These are phyloP conservation scores for Botrytis byssoidea DNA, from an alignment of 2,329 filamentous ascomycete species.

Conservation along the genomic window DNA sequence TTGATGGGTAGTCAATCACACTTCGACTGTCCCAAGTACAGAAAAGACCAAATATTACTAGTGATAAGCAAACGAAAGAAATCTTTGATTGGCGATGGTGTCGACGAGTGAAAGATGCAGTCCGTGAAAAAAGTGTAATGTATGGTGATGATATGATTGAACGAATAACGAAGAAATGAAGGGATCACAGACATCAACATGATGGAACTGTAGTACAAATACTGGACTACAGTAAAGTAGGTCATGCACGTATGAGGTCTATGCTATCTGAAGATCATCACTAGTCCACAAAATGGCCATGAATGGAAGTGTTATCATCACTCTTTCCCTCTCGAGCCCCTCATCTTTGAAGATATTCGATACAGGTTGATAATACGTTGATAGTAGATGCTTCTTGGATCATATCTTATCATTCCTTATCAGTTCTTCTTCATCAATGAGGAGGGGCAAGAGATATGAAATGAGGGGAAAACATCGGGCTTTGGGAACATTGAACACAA, in stretches of 20 bases:
- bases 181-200: too few relatives aligned
- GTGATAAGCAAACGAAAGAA: not conserved
- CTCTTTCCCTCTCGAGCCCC: not conserved
- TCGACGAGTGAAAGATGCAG: not conserved
- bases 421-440: not conserved
- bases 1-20: not conserved
- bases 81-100: not conserved
- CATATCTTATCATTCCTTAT: slow-evolving; percentile 13
- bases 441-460: not conserved
- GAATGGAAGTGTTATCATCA: not conserved
- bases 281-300: not conserved
- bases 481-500: not conserved
- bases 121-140: not conserved
- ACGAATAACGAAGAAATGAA: not conserved
- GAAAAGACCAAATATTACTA: not conserved
- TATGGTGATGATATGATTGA: not conserved
- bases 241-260: too few relatives aligned
- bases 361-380: not conserved
- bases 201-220: not conserved
- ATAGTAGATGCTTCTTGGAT: not conserved
- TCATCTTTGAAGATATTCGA: not conserved
- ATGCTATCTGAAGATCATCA: not conserved
- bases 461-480: not conserved
- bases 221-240: not conserved
- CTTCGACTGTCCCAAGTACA: too few relatives aligned